Evolutionary conservation across 1,284 basidiomycete species (phyloP).

Genomic region (Cryptococcus sp.): DNA sequence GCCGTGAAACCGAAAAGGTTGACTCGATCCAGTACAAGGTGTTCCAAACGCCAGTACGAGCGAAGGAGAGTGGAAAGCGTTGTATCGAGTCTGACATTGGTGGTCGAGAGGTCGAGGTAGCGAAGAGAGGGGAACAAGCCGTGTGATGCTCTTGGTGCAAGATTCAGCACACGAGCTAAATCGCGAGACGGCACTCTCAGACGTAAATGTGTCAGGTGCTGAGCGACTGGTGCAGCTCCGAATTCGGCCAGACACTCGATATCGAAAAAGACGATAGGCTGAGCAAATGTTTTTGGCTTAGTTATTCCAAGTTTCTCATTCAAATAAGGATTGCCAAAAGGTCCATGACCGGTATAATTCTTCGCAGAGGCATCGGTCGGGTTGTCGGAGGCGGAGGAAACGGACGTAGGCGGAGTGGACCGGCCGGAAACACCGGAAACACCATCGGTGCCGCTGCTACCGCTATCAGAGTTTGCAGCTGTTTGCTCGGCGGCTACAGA

Average conservation of each 20-base stretch:
- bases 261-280: constrained; percentile 55
- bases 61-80: constrained; percentile 42
- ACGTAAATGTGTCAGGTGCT: constrained; percentile 48
- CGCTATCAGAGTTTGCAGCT: constrained; percentile 16
- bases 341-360: constrained; percentile 51
- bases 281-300: constrained; percentile 52
- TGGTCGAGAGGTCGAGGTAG: constrained; percentile 54
- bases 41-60: constrained; percentile 42
- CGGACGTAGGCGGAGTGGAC: constrained; percentile 40
- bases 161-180: constrained; percentile 44
- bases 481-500: constrained; percentile 6
- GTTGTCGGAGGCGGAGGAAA: constrained; percentile 27
- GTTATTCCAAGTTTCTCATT: constrained; percentile 38
- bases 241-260: constrained; percentile 50
- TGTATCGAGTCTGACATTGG: constrained; percentile 52
- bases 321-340: constrained; percentile 47
- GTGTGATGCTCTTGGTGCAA: constrained; percentile 12
- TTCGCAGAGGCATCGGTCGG: constrained; percentile 25
- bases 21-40: constrained; percentile 53
- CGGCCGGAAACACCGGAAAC: constrained; percentile 15
- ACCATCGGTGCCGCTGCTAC: neutral
- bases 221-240: constrained; percentile 43
- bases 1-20: constrained; percentile 53
- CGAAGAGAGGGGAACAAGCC: constrained; percentile 43
- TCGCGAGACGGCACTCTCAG: constrained; percentile 51